Conservation (phyloP, 2,329 filamentous ascomycete species). For the Stagonosporopsis cucurbitacearum region DNA sequence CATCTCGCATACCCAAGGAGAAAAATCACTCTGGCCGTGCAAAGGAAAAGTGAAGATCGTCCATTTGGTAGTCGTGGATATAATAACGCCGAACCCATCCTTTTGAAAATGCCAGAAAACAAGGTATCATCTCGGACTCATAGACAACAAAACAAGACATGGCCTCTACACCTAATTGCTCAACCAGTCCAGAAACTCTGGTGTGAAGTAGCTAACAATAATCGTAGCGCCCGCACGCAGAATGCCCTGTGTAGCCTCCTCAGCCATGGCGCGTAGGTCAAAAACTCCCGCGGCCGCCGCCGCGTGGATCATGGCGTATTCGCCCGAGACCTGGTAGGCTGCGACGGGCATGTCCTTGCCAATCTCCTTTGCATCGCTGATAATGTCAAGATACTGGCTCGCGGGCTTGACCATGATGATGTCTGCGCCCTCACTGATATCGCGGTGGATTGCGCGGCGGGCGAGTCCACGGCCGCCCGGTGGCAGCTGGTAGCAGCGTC, state of each 20-base stretch:
- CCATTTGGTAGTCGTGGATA: too few relatives aligned
- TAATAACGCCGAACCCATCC: too few relatives aligned
- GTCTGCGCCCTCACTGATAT: slow-evolving; percentile 92
- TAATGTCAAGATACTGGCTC: slow-evolving; percentile 94
- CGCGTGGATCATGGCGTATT: slow-evolving; percentile 98
- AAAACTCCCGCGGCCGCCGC: slow-evolving; percentile 96
- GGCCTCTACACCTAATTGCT: slow-evolving; percentile 30
- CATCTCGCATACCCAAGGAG: too few relatives aligned
- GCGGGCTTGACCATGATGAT: slow-evolving; percentile 99
- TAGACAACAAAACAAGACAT: neutral
- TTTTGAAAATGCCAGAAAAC: slow-evolving; percentile 11
- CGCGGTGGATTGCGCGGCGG: slow-evolving; percentile 84
- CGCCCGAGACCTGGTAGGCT: slow-evolving; percentile 95
- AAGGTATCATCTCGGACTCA: slow-evolving; percentile 10
- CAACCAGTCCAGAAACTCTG: slow-evolving; percentile 73
- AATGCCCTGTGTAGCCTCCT: slow-evolving; percentile 93
- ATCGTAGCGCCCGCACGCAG: slow-evolving; percentile 91
- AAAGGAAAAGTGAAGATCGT: too few relatives aligned
- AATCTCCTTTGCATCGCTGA: slow-evolving; percentile 94
- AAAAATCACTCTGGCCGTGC: too few relatives aligned
- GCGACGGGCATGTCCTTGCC: slow-evolving; percentile 90
- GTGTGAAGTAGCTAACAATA: slow-evolving; percentile 92
- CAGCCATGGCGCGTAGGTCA: slow-evolving; percentile 91
- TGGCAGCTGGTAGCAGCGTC: slow-evolving; percentile 95
- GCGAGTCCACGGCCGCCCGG: slow-evolving; percentile 91